These are phyloP conservation scores for Mycena sanguinolenta DNA, from an alignment of 768 basidiomycete genomes.

Conservation along the genomic window DNA sequence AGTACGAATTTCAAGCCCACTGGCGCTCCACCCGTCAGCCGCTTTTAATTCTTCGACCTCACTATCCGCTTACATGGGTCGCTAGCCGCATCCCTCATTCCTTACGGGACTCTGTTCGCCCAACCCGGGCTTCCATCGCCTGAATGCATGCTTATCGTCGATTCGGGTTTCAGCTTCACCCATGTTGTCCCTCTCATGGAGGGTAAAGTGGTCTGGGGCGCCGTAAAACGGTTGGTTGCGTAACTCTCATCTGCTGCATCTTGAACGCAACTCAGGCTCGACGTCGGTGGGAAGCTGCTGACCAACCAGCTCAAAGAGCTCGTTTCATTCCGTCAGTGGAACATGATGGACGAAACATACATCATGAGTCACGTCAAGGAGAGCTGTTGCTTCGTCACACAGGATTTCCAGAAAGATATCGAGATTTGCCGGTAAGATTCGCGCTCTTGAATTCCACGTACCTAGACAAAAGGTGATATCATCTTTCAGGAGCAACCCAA, in stretches of 20 bases:
- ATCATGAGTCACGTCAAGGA: constrained; percentile 96
- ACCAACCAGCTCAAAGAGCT: constrained; percentile 97
- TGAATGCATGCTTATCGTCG: constrained; percentile 86
- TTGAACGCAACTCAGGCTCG: constrained; percentile 69
- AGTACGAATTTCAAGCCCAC: constrained; percentile 93
- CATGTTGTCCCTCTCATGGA: constrained; percentile 89
- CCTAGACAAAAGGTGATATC: background rate
- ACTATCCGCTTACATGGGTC: constrained; percentile 32
- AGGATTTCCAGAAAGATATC: constrained; percentile 78
- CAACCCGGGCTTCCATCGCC: constrained; percentile 63
- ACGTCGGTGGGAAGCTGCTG: constrained; percentile 94
- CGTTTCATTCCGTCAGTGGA: constrained; percentile 96
- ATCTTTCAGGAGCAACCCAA: constrained; percentile 63
- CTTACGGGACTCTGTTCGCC: constrained; percentile 79
- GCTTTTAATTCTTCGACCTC: constrained; percentile 11
- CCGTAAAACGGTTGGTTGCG: constrained; percentile 79
- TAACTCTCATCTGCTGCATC: constrained; percentile 16
- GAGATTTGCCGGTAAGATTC: constrained; percentile 80
- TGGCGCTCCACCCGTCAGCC: constrained; percentile 83
- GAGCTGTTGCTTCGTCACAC: constrained; percentile 88
- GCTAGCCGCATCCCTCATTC: constrained; percentile 84
- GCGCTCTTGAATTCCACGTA: background rate
- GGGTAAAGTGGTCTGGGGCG: constrained; percentile 81
- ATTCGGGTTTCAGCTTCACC: constrained; percentile 95
- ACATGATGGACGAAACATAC: constrained; percentile 97